These are phyloP conservation scores for Boletus edulis DNA, from an alignment of 768 basidiomycete genomes.

Conservation along the genomic window DNA sequence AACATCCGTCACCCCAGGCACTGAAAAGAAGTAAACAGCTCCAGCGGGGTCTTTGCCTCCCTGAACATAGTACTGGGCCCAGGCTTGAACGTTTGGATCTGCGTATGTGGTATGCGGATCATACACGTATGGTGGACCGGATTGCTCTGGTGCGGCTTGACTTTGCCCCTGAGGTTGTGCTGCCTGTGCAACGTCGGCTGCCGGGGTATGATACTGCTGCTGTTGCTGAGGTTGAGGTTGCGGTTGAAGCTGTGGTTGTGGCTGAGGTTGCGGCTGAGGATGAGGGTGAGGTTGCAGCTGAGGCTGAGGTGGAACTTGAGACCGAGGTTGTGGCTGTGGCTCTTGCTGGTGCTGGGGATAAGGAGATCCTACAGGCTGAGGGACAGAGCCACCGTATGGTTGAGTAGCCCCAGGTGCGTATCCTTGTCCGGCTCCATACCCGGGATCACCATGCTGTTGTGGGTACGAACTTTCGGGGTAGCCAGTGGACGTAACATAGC, in stretches of 20 bases:
- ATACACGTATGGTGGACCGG: constrained; percentile 51
- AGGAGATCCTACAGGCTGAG: constrained; percentile 30
- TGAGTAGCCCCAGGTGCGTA: constrained; percentile 18
- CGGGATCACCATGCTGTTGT: constrained; percentile 26
- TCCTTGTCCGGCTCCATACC: constrained; percentile 23
- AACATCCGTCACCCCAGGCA: constrained; percentile 67
- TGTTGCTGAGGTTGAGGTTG: constrained; percentile 36
- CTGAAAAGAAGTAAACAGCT: constrained; percentile 75
- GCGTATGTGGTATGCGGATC: constrained; percentile 67
- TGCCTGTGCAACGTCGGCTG: constrained; percentile 5
- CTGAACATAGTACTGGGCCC: constrained; percentile 83
- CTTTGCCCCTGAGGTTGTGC: constrained; percentile 12
- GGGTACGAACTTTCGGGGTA: constrained; percentile 27
- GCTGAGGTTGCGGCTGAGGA: constrained; percentile 28
- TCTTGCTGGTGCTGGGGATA: constrained; percentile 28
- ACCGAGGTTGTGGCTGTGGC: constrained; percentile 24
- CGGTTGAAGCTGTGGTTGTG: constrained; percentile 32
- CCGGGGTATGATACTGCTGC: constrained; percentile 16
- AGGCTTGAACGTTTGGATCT: constrained; percentile 81
- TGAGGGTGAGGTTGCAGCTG: constrained; percentile 36
- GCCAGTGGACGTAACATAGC: constrained; percentile 19
- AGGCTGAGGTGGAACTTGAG: constrained; percentile 29
- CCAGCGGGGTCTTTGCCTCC: constrained; percentile 75
- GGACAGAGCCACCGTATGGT: constrained; percentile 18
- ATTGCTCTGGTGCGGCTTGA: constrained; percentile 19